These are phyloP conservation scores for Cordyceps pruinosa DNA, from an alignment of 2,329 filamentous ascomycete species.

Conservation along the genomic window DNA sequence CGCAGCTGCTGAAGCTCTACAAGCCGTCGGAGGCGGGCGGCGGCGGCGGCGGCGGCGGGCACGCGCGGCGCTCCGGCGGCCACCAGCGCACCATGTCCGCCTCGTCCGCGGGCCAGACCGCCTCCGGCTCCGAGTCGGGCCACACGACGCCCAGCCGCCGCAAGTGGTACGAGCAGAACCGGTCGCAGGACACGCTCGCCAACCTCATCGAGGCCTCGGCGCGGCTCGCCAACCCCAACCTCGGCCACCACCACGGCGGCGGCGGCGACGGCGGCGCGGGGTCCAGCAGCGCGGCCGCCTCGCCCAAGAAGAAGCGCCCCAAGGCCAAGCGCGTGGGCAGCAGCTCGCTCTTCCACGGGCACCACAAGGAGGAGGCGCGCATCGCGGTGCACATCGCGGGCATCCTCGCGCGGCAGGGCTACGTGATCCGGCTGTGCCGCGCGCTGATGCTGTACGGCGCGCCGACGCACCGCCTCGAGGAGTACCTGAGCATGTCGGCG, in stretches of 20 bases:
- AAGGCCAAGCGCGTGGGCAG: conserved; percentile 22
- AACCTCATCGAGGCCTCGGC: conserved; percentile 42
- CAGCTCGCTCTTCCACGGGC: conserved; percentile 31
- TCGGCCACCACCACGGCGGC: conserved; percentile 16
- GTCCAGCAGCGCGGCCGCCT: not conserved
- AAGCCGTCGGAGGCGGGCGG: conserved; percentile 27
- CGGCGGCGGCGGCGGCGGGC: conserved; percentile 12
- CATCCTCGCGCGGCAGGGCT: conserved; percentile 71
- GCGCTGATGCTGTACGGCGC: conserved; percentile 84
- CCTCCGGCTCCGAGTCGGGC: conserved; percentile 25
- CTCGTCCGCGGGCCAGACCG: not conserved
- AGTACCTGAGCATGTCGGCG: conserved; percentile 82
- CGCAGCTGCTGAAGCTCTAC: conserved; percentile 41
- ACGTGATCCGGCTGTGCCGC: conserved; percentile 75
- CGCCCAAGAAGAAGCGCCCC: conserved; percentile 26
- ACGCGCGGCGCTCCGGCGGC: conserved; percentile 10
- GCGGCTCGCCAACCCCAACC: conserved; percentile 31
- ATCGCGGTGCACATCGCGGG: conserved; percentile 50
- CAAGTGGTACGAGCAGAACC: conserved; percentile 44
- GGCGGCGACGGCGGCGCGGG: conserved; percentile 13
- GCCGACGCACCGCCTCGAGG: conserved; percentile 81
- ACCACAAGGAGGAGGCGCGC: conserved; percentile 36
- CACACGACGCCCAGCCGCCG: conserved; percentile 35
- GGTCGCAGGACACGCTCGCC: conserved; percentile 39
- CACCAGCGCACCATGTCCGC: conserved; percentile 18